Evolutionary conservation across 2,329 filamentous ascomycete genomes (phyloP), one percentile per base, ranked within the genome.

Genomic region (Claviceps sp.): DNA sequence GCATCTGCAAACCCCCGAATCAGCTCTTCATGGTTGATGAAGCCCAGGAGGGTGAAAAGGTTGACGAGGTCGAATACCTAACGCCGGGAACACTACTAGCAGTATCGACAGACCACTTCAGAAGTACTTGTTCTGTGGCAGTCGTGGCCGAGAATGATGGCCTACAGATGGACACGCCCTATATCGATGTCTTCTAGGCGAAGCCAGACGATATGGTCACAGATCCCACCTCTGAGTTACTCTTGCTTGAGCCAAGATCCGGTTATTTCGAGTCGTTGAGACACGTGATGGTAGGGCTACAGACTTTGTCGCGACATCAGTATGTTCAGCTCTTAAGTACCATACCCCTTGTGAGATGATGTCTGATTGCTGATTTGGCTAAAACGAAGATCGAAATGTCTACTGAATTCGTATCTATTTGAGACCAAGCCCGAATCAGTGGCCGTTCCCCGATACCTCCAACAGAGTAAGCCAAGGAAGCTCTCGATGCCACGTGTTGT

Each of bases 241-340:
- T 90, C 11, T 95, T 95, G 86, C 69, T 95, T 0, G 88, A 95
- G 61, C 76, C 85, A 1, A 77, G 82, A 3, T 66, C 67, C 0
- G 83, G 85, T 1, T 95, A 89, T 62, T 95, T 81, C 56, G 90
- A 96, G 64, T 80, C 86, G 0, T 75, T 79, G 40, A 76, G 86
- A 0, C 81, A 95, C 62, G 84, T 82, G 0, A 73, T 96, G 62
- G 70, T 78, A 14, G 84, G 85, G 0, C 67, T 95, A 1, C 88
- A 95, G 52, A 69, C 69, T 72, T 81, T 67, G 63, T 67, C 67
- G 2, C 51, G 50, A 77, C 67, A 74, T 67, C 65, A 55, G 82
- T 86, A 66, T 67, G 68, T 66, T 72, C 30, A 4, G 56, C 57
- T 63, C n/a, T 30, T 54, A 22, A 2, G 37, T 53, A 50, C 22